Percentiles rank a stretch among this genome's conserved stretches.
Evolutionary conservation across 148 eudicot genomes (phyloP).

Genomic region (Amaranthus cruentus): DNA sequence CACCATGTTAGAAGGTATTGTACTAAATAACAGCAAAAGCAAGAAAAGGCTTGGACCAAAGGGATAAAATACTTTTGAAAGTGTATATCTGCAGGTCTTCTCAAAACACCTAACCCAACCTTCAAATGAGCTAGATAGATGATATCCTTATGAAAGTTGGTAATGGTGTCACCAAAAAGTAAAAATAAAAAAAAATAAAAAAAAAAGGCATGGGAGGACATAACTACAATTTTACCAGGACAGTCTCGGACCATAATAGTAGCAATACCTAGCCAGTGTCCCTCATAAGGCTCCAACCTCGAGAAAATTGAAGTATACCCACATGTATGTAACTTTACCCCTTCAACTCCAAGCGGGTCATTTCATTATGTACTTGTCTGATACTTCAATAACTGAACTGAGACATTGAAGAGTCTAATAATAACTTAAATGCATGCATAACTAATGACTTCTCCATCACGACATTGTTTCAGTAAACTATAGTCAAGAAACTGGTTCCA

Average conservation of each 20-base stretch:
- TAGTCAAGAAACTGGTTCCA: not conserved
- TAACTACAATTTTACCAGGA: not conserved
- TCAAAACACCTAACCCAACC: no score
- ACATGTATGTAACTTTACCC: not conserved
- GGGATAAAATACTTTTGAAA: no score
- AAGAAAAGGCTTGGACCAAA: no score
- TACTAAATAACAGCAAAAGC: no score
- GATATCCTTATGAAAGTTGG: not conserved
- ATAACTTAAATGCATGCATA: not conserved
- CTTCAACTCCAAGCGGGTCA: not conserved
- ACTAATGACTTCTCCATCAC: no score
- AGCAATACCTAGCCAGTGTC: not conserved
- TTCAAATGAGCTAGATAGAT: no score
- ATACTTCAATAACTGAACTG: slow-evolving; percentile 1
- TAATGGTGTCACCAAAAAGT: not conserved
- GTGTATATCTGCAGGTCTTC: no score
- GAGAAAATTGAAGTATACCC: not conserved
- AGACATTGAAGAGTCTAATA: not conserved
- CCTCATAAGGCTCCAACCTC: not conserved
- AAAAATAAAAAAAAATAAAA: not conserved
- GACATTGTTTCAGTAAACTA: not conserved
- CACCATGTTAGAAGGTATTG: no score
- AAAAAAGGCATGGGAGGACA: not conserved
- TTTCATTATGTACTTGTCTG: not conserved
- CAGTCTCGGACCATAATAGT: not conserved